Conservation (phyloP, 2,329 filamentous ascomycete species). For the Monascus ruber region DNA sequence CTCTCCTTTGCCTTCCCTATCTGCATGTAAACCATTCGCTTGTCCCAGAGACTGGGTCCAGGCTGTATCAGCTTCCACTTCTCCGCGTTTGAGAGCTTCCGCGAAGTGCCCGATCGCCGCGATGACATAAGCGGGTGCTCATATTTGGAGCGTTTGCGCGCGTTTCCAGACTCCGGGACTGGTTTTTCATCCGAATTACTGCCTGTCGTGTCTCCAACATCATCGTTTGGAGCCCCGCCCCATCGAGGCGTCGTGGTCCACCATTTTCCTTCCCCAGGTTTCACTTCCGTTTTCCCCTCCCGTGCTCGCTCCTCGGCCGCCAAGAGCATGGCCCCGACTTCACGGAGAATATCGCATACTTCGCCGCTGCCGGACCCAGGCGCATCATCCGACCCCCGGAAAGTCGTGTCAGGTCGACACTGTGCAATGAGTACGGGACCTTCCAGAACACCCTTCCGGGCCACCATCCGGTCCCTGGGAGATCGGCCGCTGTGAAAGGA, state of each 20-base stretch:
- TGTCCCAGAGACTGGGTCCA: conserved; percentile 44
- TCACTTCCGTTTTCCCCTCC: conserved; percentile 40
- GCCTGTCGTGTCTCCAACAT: conserved; percentile 16
- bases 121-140: conserved; percentile 21
- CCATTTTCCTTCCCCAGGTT: conserved; percentile 47
- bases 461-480: conserved; percentile 41
- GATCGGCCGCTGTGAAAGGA: conserved; percentile 43
- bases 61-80: conserved; percentile 44
- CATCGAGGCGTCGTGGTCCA: conserved; percentile 47
- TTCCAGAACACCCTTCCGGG: conserved; percentile 44
- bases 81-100: conserved; percentile 36
- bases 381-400: conserved; percentile 27
- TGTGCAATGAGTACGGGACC: conserved; percentile 48
- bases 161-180: conserved; percentile 14
- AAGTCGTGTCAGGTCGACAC: conserved; percentile 44
- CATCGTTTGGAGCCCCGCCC: conserved; percentile 38
- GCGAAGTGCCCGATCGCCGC: conserved; percentile 23
- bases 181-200: conserved; percentile 17
- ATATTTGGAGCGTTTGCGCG: conserved; percentile 29
- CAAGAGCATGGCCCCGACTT: conserved; percentile 46
- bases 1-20: conserved; percentile 41
- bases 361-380: conserved; percentile 23
- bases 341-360: conserved; percentile 44
- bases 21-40: conserved; percentile 43
- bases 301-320: conserved; percentile 50